Base-by-base conservation (phyloP, 1,139 yeast genomes). In the Zhuliangozyma blackwelliae region DNA sequence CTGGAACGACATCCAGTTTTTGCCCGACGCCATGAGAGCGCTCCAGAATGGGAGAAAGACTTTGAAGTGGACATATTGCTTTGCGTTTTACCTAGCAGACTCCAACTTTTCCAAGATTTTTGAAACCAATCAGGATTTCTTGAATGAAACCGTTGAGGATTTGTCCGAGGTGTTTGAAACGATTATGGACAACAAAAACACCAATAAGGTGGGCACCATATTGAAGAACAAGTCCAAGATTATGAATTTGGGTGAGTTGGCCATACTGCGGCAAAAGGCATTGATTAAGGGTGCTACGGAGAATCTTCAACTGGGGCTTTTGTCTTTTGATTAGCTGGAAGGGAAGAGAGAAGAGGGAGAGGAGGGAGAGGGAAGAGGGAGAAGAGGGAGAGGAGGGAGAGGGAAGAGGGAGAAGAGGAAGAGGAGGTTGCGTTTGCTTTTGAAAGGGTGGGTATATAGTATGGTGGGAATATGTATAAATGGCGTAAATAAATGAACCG, bases 1-100 rank as follows among this genome's bases (percentile, higher is more conserved):
- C 2, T 89, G 96, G 96, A 86, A 86, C 40, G 97, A 90, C 51
- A 84, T 89, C 1, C 95, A 87, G 52, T 90, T 85, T 54, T 68
- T 89, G 36, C 75, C 81, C 7, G 94, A 84, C 43, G 80, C 92
- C 33, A 81, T 84, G 39, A 69, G 72, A 33, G 73, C 77, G 1
- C 63, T 89, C 38, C 68, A 82, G 28, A 75, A 72, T 39, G 87
- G 96, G 2, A 69, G 97, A 40, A 79, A 80, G 34, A 79, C 90
- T 2, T 65, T 92, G 36, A 86, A 88, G 61, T 92, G 97, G 97
- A 81, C 97, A 0, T 90, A 87, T 59, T 89, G 90, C 5, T 76
- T 88, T 54, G 82, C 88, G 3, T 92, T 65, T 52, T 87, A 82
- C 55, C 66, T 88, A 29, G 70, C 70, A 30, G 63, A 63, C 27